Evolutionary conservation across 257 asterid species (phyloP), one percentile per base, ranked within the genome.

Genomic region (Solanum virginianum): DNA sequence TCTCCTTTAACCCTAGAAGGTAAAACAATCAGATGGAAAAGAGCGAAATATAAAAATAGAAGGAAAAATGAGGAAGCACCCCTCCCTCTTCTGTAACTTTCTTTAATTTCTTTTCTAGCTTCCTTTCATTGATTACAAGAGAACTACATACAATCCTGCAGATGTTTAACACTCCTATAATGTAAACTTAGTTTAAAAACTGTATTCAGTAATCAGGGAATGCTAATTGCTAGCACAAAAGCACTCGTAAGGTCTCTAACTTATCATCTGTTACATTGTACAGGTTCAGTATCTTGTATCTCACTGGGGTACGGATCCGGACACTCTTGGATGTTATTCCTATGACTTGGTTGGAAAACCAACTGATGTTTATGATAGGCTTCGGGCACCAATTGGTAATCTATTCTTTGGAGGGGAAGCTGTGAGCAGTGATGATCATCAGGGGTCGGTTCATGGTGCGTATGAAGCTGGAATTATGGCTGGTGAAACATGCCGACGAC

Each of bases 361-460:
- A n/a, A 91, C 88, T 0, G 98, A 97, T 60, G 90, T 93, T 87
- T 97, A 97, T 26, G 99, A 97, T 80, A 91, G 94, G 80, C 94
- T 97, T 17, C 94, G 98, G 4, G 97, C 91, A 36, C 94, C 98
- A 9, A 90, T 94, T 56, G 99, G 97, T 16, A 95, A 94, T 89
- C 91, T 97, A 41, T 95, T 93, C 95, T 97, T 97, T 59, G 99
- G 95, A 62, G 99, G 99, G 12, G 99, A 97, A 90, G 99, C 99
- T 4, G 98, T 89, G 55, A 93, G 99, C 70, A 89, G 87, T 56
- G 98, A 79, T 79, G 83, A 97, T n/a, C 98, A 97, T 87, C 99
- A 95, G 81, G 99, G 99, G 14, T 97, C 99, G 0, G 99, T 95
- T 4, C 99, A 97, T n/a, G 99, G 99, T 22, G 99, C 99, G 12